Conservation (phyloP, 805 yeast species). For the Komagataella pseudopastoris region DNA sequence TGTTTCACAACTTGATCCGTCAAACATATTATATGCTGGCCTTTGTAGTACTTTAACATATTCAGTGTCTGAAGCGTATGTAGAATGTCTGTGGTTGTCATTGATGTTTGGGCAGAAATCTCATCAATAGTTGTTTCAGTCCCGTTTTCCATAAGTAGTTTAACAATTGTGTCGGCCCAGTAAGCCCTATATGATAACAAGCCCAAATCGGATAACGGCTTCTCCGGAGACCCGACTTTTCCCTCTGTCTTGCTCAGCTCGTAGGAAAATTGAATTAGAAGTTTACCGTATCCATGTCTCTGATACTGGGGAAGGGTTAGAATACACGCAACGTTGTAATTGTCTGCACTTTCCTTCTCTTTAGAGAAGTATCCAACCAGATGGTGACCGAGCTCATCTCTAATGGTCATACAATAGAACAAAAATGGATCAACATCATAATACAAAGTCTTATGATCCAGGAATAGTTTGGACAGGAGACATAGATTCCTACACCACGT, state of each 20-base stretch:
- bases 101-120: slow-evolving; percentile 70
- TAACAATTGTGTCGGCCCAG: slow-evolving; percentile 87
- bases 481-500: slow-evolving; percentile 97
- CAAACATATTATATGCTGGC: slow-evolving; percentile 81
- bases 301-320: slow-evolving; percentile 93
- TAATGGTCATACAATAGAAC: slow-evolving; percentile 88
- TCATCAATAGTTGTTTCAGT: slow-evolving; percentile 69
- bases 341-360: slow-evolving; percentile 92
- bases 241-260: slow-evolving; percentile 80
- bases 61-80: slow-evolving; percentile 88
- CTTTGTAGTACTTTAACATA: slow-evolving; percentile 84
- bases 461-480: slow-evolving; percentile 73
- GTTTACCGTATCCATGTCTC: slow-evolving; percentile 85
- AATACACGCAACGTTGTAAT: slow-evolving; percentile 94
- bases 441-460: slow-evolving; percentile 92
- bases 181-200: slow-evolving; percentile 85
- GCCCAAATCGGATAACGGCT: slow-evolving; percentile 92
- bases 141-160: slow-evolving; percentile 47
- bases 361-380: slow-evolving; percentile 94
- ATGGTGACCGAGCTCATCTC: slow-evolving; percentile 88
- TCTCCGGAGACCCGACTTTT: slow-evolving; percentile 93
- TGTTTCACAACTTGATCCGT: slow-evolving; percentile 72
- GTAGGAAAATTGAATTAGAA: slow-evolving; percentile 87
- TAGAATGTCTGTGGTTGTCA: slow-evolving; percentile 92
- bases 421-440: slow-evolving; percentile 97